Evolutionary conservation across 2,329 filamentous ascomycete species (phyloP).

Genomic region (Colletotrichum brevisporum): DNA sequence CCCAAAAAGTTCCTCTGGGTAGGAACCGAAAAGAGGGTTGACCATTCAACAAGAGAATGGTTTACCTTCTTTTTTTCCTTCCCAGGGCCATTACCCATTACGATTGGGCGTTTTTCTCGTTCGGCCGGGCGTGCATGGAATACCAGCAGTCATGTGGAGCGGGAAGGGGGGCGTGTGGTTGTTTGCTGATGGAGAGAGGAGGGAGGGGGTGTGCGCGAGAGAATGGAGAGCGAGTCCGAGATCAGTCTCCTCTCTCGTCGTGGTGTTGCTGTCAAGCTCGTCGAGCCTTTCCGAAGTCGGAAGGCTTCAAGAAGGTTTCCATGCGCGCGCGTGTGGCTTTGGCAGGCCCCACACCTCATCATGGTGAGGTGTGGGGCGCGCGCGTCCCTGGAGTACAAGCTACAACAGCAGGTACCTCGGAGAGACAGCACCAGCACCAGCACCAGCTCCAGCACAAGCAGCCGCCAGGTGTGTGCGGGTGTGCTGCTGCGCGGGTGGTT

Average conservation of each 20-base stretch:
- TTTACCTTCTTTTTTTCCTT: constrained; percentile 7
- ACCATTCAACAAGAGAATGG: constrained; percentile 15
- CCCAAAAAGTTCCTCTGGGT: neutral
- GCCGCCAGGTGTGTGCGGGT: neutral
- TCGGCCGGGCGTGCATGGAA: constrained; percentile 7
- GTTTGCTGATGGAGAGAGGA: neutral
- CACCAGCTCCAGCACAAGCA: neutral
- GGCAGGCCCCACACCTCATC: constrained; percentile 30
- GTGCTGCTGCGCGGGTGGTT: constrained; percentile 13
- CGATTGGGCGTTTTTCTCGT: constrained; percentile 21
- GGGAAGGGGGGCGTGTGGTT: constrained; percentile 1
- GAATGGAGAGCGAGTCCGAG: constrained; percentile 1
- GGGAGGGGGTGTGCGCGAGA: neutral
- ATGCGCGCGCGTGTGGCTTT: constrained; percentile 36
- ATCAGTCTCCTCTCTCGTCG: neutral
- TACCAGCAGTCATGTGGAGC: constrained; percentile 36
- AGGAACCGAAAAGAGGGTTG: neutral
- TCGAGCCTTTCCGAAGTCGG: constrained; percentile 23
- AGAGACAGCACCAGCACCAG: neutral
- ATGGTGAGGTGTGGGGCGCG: neutral
- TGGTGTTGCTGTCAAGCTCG: neutral
- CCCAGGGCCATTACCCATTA: constrained; percentile 15
- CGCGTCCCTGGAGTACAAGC: too few relatives aligned
- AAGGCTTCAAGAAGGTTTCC: constrained; percentile 38
- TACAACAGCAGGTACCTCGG: too few relatives aligned